Evolutionary conservation across 1,284 basidiomycete species (phyloP).

Genomic region (Dichomitus squalens): DNA sequence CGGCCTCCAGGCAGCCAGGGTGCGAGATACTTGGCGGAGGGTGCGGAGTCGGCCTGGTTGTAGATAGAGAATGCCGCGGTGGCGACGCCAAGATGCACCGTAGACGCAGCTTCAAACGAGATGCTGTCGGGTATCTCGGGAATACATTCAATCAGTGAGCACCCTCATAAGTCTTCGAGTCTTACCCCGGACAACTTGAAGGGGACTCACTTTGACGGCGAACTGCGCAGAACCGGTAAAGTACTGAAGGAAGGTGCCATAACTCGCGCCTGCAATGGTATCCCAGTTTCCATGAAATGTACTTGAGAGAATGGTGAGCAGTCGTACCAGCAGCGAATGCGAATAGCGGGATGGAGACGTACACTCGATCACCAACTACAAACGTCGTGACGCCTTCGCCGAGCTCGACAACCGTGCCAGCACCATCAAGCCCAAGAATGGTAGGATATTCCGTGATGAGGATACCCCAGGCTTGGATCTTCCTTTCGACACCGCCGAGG

Average conservation of each 20-base stretch:
- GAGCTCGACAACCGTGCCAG: conserved; percentile 43
- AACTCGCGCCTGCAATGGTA: no score
- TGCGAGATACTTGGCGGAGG: conserved; percentile 2
- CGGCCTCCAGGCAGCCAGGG: conserved; percentile 30
- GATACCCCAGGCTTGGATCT: conserved; percentile 36
- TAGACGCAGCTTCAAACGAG: conserved; percentile 24
- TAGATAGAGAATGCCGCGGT: conserved; percentile 25
- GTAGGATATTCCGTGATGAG: conserved; percentile 38
- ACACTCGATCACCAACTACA: conserved; percentile 44
- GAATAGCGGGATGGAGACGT: no score
- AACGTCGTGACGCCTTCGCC: conserved; percentile 40
- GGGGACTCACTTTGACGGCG: conserved; percentile 24
- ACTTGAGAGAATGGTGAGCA: no score
- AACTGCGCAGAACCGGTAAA: conserved; percentile 30
- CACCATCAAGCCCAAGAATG: conserved; percentile 49
- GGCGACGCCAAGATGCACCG: conserved; percentile 21
- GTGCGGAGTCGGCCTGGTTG: background rate
- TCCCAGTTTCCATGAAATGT: no score
- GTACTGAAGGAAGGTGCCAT: conserved; percentile 37
- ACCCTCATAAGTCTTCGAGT: conserved; percentile 22
- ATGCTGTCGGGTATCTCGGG: conserved; percentile 28
- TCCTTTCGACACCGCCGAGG: conserved; percentile 48
- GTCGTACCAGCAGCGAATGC: no score
- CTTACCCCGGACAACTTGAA: conserved; percentile 28
- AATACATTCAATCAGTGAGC: background rate